Evolutionary conservation across 2,329 filamentous ascomycete genomes (phyloP).

Genomic region (Cadophora luteo-olivacea): DNA sequence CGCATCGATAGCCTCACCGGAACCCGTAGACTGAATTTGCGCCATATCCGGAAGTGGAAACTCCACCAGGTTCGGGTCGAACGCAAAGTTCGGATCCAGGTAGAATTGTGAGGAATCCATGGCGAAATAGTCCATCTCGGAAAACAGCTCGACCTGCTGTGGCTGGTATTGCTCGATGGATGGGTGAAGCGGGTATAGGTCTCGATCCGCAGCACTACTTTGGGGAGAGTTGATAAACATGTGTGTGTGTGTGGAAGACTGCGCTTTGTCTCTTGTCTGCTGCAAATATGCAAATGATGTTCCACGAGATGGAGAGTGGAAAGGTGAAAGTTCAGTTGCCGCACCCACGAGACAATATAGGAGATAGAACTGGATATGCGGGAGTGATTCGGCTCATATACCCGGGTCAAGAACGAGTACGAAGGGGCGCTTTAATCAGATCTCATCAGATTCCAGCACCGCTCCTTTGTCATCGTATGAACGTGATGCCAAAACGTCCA

Average conservation of each 20-base stretch:
- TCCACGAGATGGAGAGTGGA: conserved; percentile 5
- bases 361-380: conserved; percentile 5
- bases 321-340: not conserved
- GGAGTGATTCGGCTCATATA: not conserved
- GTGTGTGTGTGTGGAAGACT: not conserved
- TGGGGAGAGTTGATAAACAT: conserved; percentile 10
- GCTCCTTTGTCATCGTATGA: conserved; percentile 6
- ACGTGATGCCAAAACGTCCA: not conserved
- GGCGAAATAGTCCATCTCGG: conserved; percentile 10
- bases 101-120: conserved; percentile 15
- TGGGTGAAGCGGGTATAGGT: conserved; percentile 3
- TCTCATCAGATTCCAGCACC: no score
- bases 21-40: not conserved
- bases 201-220: not conserved
- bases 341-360: conserved; percentile 11
- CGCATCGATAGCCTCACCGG: not conserved
- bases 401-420: not conserved
- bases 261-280: not conserved
- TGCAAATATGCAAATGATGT: not conserved
- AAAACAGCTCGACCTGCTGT: not conserved
- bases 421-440: not conserved
- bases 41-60: conserved; percentile 11
- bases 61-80: conserved; percentile 5
- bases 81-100: conserved; percentile 14
- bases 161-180: conserved; percentile 2